These are phyloP conservation scores for Letharia lupina DNA, from an alignment of 495 filamentous ascomycete genomes.

Conservation along the genomic window DNA sequence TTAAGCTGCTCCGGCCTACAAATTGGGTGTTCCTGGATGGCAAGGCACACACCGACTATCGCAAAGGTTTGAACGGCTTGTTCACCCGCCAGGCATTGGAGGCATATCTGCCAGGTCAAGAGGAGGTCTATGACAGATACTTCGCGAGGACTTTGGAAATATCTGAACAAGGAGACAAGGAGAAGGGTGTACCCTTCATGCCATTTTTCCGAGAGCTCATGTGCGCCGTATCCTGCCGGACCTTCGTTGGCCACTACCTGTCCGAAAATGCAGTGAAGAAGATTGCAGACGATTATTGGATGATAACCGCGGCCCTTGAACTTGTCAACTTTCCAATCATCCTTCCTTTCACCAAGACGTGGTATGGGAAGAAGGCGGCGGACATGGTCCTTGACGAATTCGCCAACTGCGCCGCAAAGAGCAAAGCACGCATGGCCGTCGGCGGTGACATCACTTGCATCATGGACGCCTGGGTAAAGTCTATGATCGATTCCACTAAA, in stretches of 20 bases:
- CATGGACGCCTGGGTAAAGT: slow-evolving; percentile 86
- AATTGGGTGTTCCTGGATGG: slow-evolving; percentile 99
- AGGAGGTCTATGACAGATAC: slow-evolving; percentile 84
- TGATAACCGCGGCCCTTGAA: slow-evolving; percentile 91
- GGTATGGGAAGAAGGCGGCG: slow-evolving; percentile 94
- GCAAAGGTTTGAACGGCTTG: slow-evolving; percentile 88
- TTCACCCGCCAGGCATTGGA: slow-evolving; percentile 89
- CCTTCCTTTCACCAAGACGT: slow-evolving; percentile 88
- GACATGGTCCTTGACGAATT: slow-evolving; percentile 90
- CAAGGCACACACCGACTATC: slow-evolving; percentile 89
- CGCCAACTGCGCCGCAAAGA: slow-evolving; percentile 83
- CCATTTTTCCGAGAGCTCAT: slow-evolving; percentile 88
- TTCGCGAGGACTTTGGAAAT: slow-evolving; percentile 69
- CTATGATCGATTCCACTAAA: slow-evolving; percentile 70
- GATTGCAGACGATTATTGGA: slow-evolving; percentile 93
- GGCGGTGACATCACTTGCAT: slow-evolving; percentile 85
- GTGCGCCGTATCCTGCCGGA: slow-evolving; percentile 89
- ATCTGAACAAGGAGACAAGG: slow-evolving; percentile 55
- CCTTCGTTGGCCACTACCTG: slow-evolving; percentile 95
- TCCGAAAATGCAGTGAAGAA: slow-evolving; percentile 81
- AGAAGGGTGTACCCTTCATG: slow-evolving; percentile 81
- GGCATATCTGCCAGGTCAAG: slow-evolving; percentile 82
- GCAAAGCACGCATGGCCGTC: slow-evolving; percentile 83
- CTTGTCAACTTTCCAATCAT: slow-evolving; percentile 99
- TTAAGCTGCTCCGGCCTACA: slow-evolving; percentile 82